Conservation (phyloP, 2,329 filamentous ascomycete species). For the Verticillium albo-atrum region DNA sequence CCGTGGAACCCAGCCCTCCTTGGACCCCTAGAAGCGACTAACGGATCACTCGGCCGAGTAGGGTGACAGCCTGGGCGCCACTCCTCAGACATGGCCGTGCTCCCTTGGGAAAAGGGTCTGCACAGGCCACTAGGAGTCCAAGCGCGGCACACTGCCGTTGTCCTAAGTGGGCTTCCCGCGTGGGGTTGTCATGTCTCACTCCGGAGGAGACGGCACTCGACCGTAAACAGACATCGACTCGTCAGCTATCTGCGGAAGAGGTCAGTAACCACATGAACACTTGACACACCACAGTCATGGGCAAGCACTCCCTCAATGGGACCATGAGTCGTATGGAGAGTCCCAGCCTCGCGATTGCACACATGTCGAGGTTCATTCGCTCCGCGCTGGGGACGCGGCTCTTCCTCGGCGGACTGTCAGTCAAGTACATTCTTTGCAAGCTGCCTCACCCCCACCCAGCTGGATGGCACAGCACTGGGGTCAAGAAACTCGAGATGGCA, state of each 20-base stretch:
- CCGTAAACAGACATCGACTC: not conserved
- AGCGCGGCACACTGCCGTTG: not conserved
- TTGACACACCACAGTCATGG: not conserved
- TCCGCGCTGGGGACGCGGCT: not conserved
- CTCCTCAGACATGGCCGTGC: not conserved
- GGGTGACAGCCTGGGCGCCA: not conserved
- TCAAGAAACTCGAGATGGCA: too few species aligned
- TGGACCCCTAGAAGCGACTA: not conserved
- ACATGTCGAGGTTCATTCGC: not conserved
- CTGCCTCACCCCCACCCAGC: not conserved
- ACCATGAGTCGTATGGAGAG: not conserved
- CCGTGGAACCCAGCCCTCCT: not conserved
- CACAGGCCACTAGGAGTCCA: not conserved
- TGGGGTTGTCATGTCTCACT: not conserved
- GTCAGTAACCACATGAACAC: not conserved
- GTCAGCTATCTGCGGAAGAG: not conserved
- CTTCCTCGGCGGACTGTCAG: not conserved
- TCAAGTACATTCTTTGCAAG: not conserved
- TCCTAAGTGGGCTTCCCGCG: not conserved
- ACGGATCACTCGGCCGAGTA: not conserved
- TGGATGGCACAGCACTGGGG: not conserved
- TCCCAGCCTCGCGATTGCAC: not conserved
- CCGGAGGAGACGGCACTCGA: not conserved
- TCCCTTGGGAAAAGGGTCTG: not conserved
- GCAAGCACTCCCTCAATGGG: not conserved